Percentiles rank a stretch among this genome's conserved stretches.
Evolutionary conservation across 108 stramenopile genomes (phyloP).

Genomic region (Licmophora abbreviata): DNA sequence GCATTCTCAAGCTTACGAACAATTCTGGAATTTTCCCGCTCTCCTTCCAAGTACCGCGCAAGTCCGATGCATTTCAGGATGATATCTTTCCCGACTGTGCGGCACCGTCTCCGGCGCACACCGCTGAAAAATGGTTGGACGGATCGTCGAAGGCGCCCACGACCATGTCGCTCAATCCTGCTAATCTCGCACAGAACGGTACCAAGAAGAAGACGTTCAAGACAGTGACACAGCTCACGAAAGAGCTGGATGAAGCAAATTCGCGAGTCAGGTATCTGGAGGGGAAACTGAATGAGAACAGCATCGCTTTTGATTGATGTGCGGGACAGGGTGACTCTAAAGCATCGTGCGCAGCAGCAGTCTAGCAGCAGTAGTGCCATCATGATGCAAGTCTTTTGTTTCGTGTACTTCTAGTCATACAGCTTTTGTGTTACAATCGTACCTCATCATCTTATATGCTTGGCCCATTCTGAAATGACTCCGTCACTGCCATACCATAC

Average conservation of each 20-base stretch:
- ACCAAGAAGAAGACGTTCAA: constrained; percentile 49
- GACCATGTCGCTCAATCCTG: constrained; percentile 80
- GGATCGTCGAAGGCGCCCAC: constrained; percentile 84
- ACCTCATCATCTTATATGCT: constrained; percentile 20
- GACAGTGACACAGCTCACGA: constrained; percentile 51
- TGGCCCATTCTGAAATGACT: constrained; percentile 52
- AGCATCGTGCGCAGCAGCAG: not conserved
- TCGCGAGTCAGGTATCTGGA: constrained; percentile 74
- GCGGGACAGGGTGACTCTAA: not conserved
- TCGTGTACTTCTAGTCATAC: not conserved
- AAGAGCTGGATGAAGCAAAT: constrained; percentile 69
- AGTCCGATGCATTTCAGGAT: constrained; percentile 96
- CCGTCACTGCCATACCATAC: constrained; percentile 51
- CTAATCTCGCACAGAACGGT: constrained; percentile 8
- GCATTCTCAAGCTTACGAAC: constrained; percentile 93
- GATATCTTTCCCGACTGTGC: constrained; percentile 94
- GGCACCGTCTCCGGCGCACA: constrained; percentile 76
- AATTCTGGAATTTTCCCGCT: constrained; percentile 87
- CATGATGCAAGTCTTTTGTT: no score
- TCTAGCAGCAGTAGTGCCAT: not conserved
- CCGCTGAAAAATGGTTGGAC: constrained; percentile 86
- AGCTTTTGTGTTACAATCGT: not conserved
- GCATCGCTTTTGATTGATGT: constrained; percentile 20
- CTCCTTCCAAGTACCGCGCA: constrained; percentile 93
- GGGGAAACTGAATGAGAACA: constrained; percentile 50